Base-by-base conservation (phyloP, 176 grass and related monocot genomes). In the Avena eriantha region DNA sequence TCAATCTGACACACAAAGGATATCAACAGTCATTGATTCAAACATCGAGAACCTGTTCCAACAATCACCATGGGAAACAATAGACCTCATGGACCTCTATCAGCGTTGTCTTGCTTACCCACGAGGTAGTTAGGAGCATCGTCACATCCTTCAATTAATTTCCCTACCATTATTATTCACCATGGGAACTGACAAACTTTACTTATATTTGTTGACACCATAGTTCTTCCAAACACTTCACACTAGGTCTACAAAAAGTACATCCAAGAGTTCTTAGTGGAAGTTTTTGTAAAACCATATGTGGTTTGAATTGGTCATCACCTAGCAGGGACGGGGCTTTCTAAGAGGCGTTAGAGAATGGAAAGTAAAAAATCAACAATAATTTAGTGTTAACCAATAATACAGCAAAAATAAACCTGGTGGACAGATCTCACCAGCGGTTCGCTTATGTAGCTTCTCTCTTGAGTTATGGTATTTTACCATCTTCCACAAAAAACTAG, bases 401-500 rank as follows among this genome's bases (percentile, higher is more conserved):
- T 55, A 18, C 6, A 55, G 4, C 3, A 18, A 56, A 56, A 21
- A 19, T 56, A 16, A 8, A 56, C 6, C 6, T 7, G 54, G 18
- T 19, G 4, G 5, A 19, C 5, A 19, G 7, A 5, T 56, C 18
- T 21, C 54, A 56, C 17, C 5, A 56, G 19, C 18, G 54, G 19
- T 56, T 56, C 21, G 0, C 54, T 55, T 5, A 55, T 55, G 3
- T 17, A 55, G 16, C 17, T 19, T 56, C 17, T 6, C 0, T 21
- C 9, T 5, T 65, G 11, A 15, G 24, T 65, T 63, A 5, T 65
- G 1, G 61, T 65, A 65, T 14, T 24, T 65, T 3, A 26, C 3
- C 24, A 29, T 7, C 24, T 65, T 65, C 24, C 24, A 14, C 12
- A 34, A 51, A 76, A 89, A 85, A 57, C 8, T 89, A 43, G 47